Evolutionary conservation across 1,284 basidiomycete species (phyloP).

Genomic region (Pseudozyma flocculosa): DNA sequence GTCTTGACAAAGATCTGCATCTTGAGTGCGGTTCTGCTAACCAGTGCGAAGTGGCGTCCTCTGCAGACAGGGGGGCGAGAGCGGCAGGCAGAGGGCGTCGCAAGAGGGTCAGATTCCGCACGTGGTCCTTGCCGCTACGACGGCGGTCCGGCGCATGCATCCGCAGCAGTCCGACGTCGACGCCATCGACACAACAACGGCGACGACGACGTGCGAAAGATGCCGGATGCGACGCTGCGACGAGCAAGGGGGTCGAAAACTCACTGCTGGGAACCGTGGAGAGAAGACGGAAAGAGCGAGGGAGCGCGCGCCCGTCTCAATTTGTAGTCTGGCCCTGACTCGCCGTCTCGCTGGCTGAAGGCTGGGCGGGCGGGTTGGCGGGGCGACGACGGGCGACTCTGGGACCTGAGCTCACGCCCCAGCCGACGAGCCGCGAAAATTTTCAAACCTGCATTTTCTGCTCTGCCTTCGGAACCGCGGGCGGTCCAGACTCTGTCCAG

Average conservation of each 20-base stretch:
- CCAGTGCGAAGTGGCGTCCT: constrained; percentile 52
- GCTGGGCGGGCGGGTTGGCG: too few species aligned
- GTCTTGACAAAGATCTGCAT: constrained; percentile 57
- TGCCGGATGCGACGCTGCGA: too few species aligned
- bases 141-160: neutral
- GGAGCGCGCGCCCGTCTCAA: neutral
- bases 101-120: constrained; percentile 8
- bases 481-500: too few species aligned
- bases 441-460: too few species aligned
- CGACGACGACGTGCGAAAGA: too few species aligned
- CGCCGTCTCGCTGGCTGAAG: too few species aligned
- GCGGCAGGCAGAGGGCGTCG: neutral
- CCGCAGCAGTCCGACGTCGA: neutral
- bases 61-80: constrained; percentile 8
- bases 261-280: constrained; percentile 37
- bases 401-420: too few species aligned
- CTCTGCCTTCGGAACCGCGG: too few species aligned
- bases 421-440: too few species aligned
- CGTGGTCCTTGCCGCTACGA: neutral
- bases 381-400: too few species aligned
- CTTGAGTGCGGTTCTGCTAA: constrained; percentile 46
- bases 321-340: neutral
- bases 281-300: constrained; percentile 12
- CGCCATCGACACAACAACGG: too few species aligned
- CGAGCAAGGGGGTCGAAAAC: constrained; percentile 15